Base-by-base conservation (phyloP, 192 early-diverging fungal species). In the Coemansia sp. region DNA sequence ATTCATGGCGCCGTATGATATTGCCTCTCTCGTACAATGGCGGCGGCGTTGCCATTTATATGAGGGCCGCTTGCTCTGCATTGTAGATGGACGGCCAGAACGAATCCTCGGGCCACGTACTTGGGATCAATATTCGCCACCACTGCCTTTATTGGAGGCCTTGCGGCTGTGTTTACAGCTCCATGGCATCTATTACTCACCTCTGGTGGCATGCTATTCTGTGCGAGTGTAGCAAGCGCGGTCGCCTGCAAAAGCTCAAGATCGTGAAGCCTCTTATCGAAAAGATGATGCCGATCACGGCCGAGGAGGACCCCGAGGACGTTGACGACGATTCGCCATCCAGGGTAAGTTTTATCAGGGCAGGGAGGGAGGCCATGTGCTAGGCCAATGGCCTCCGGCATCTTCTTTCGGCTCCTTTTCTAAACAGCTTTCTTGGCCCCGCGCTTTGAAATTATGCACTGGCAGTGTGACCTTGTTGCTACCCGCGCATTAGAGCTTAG, bases 311-410 rank as follows among this genome's bases (percentile, higher is more conserved):
- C 53, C 75, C 87, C 35, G 88, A 82, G 20, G 92, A 93, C 73
- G 79, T 77, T 8, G 90, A 92, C 66, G 94, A 94, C 21, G 94
- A 96, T 59, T 88, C 87, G 42, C 91, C 94, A 26, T 86, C 91
- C 48, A 83, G 83, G 38, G 77, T 81, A 70, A 76, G 23, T 50
- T 5, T 50, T 26, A 10, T 24, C 9, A 50, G 21, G 45, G 45
- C 10, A 18, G 9, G 48, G 23, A n/a, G 6, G 48, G 5, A 23
- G 21, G 24, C 16, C 48, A 50, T 50, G 48, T 50, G 48, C 48
- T 50, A 26, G 24, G 48, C 48, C 48, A 26, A 26, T 50, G 48
- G 48, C 48, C 21, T 50, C 23, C 48, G 48, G 48, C 24, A n/a
- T n/a, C 48, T 45, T 21, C 9, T 50, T n/a, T 14, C 48, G 48